Conservation (phyloP, 257 asterid species). For the Nyctanthes arbortristis region DNA sequence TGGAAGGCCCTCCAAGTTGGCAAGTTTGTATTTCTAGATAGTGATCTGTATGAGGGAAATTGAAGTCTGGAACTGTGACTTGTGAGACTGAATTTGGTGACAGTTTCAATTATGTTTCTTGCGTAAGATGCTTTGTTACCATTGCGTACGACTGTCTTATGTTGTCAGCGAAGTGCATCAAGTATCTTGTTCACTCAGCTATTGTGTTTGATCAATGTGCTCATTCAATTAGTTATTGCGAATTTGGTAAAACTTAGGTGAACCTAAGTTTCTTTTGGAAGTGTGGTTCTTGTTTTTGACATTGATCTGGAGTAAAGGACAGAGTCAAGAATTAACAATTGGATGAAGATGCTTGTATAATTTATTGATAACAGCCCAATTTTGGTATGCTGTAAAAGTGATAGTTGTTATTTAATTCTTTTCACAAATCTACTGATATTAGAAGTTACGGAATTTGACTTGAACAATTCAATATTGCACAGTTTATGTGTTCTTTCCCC, state of each 20-base stretch:
- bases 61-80: not conserved
- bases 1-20: no score
- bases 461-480: not conserved
- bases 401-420: not conserved
- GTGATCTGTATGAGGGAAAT: not conserved
- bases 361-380: not conserved
- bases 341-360: not conserved
- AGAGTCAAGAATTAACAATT: no score
- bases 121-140: no score
- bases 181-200: not conserved
- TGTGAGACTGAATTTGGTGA: no score
- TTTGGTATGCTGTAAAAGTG: not conserved
- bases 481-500: no score
- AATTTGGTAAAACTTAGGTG: not conserved
- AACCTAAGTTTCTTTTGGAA: no score
- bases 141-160: no score
- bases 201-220: not conserved
- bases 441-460: not conserved
- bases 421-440: not conserved
- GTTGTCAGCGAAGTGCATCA: not conserved
- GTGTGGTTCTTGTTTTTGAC: no score
- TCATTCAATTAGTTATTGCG: not conserved
- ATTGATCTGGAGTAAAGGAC: no score
- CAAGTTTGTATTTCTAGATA: no score
- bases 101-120: no score